These are phyloP conservation scores for Colletotrichum incanum DNA, from an alignment of 2,329 filamentous ascomycete species.

Conservation along the genomic window DNA sequence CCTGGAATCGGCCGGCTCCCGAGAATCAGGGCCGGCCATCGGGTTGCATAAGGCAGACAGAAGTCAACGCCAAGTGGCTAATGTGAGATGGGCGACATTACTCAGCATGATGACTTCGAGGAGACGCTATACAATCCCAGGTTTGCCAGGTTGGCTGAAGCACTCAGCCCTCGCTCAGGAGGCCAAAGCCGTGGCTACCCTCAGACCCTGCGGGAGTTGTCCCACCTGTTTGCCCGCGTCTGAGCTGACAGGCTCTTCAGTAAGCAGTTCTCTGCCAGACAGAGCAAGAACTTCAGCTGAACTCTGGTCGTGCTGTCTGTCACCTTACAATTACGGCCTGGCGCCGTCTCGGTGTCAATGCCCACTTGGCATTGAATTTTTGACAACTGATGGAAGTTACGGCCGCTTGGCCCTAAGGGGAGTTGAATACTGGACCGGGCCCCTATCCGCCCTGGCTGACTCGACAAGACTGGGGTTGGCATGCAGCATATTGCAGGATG, in stretches of 20 bases:
- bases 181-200: slow-evolving; percentile 38
- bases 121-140: neutral
- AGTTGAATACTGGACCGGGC: slow-evolving; percentile 1
- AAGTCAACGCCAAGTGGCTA: neutral
- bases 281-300: slow-evolving; percentile 20
- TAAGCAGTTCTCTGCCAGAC: slow-evolving; percentile 1
- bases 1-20: neutral
- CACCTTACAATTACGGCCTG: slow-evolving; percentile 36
- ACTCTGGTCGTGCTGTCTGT: slow-evolving; percentile 2
- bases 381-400: slow-evolving; percentile 32
- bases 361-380: slow-evolving; percentile 15
- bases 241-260: neutral
- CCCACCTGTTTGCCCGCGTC: slow-evolving; percentile 25
- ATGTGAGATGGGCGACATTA: slow-evolving; percentile 14
- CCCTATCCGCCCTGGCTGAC: neutral
- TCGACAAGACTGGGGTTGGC: neutral
- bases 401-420: slow-evolving; percentile 15
- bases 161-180: neutral
- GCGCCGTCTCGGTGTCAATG: slow-evolving; percentile 8
- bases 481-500: slow-evolving; percentile 26
- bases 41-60: neutral
- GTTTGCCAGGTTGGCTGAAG: neutral
- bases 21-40: slow-evolving; percentile 6
- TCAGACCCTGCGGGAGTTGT: slow-evolving; percentile 10
- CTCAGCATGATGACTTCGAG: neutral